Conservation (phyloP, 2,329 filamentous ascomycete species). For the Paramyrothecium sp. region DNA sequence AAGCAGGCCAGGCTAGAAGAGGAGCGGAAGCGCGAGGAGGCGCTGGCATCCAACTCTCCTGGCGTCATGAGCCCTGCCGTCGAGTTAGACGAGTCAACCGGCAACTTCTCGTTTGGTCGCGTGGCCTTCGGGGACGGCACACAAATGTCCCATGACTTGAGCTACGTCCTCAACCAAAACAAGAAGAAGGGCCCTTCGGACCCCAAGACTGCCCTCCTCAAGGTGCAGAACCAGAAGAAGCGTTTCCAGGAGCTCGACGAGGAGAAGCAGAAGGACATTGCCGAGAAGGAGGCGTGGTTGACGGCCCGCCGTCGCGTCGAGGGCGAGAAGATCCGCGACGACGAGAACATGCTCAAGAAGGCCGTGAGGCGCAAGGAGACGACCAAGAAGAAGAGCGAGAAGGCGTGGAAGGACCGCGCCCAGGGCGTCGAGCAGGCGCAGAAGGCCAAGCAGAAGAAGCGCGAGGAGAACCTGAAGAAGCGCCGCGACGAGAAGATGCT, state of each 20-base stretch:
- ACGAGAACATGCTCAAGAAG: slow-evolving; percentile 86
- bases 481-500: slow-evolving; percentile 69
- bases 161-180: slow-evolving; percentile 47
- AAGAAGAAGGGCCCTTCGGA: slow-evolving; percentile 84
- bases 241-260: slow-evolving; percentile 74
- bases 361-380: slow-evolving; percentile 90
- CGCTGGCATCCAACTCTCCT: slow-evolving; percentile 61
- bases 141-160: slow-evolving; percentile 71
- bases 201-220: slow-evolving; percentile 79
- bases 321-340: slow-evolving; percentile 85
- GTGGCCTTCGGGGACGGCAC: slow-evolving; percentile 89
- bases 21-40: slow-evolving; percentile 63
- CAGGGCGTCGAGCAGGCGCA: slow-evolving; percentile 73
- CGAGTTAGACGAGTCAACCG: slow-evolving; percentile 48
- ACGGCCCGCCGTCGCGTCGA: slow-evolving; percentile 86
- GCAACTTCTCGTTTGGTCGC: slow-evolving; percentile 84
- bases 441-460: slow-evolving; percentile 78
- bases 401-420: slow-evolving; percentile 76
- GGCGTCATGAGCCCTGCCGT: slow-evolving; percentile 56
- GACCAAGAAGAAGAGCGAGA: slow-evolving; percentile 85
- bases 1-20: slow-evolving; percentile 78
- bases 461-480: slow-evolving; percentile 74
- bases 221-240: slow-evolving; percentile 81
- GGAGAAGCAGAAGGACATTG: slow-evolving; percentile 79
- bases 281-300: slow-evolving; percentile 93